Evolutionary conservation across 495 filamentous ascomycete species (phyloP), one percentile per base, ranked within the genome.

Genomic region (Penicillium paxilli): DNA sequence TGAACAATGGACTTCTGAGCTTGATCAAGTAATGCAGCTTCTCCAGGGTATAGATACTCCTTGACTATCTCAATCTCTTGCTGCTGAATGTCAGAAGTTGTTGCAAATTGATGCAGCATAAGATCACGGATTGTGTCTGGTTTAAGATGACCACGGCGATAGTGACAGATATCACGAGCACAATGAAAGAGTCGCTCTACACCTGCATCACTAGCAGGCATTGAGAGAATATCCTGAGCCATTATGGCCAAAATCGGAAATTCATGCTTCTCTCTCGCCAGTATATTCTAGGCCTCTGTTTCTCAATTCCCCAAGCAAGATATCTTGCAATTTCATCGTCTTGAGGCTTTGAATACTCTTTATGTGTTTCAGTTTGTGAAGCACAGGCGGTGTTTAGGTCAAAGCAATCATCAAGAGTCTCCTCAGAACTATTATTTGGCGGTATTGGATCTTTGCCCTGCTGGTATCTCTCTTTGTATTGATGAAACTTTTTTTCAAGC

Each of bases 171-270:
- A 56, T 60, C 52, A 26, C 49, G 28, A 44, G 49, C 38, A 45
- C 17, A 56, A 52, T 60, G 53, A 32, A 60, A 60, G n/a, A 60
- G 37, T 20, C 52, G 49, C 38, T 60, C 52, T 2, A 60, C 52
- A 30, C 58, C 52, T 22, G 49, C 44, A n/a, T 52, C 48, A 38
- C 32, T 55, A 23, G 57, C 48, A 49, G 52, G 57, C 23, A 48
- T 60, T 1, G 38, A 52, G 7, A 60, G 17, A 22, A 60, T 45
- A 47, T 56, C 58, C n/a, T 30, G 44, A 44, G 49, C 49, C 8
- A 60, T 16, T 5, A 16, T 46, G 44, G 44, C 44, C 52, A 60
- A 44, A 4, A 49, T 32, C 38, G 49, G 58, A 46, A 48, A 56
- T 26, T 56, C 19, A 1, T 52, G 22, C 33, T 60, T 1, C 33